Evolutionary conservation across 352 stramenopile genomes (phyloP), one percentile per base, ranked within the genome.

Genomic region (Phytopythium boreale): DNA sequence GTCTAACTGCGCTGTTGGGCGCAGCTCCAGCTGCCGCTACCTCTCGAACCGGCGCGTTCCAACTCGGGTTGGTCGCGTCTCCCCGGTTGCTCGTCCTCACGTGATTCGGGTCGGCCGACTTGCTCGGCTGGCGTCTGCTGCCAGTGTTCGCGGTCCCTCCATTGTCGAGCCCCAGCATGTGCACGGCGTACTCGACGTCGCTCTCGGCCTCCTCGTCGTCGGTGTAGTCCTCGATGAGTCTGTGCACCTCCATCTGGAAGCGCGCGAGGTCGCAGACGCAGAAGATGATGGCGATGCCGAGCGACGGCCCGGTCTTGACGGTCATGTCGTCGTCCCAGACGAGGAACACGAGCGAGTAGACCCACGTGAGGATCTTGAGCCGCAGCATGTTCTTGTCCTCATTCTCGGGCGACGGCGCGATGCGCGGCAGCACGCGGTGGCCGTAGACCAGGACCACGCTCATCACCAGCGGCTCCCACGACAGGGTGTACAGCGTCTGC

Each of bases 231-330:
- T 91, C 80, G 17, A 89, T 88, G 37, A 93, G 69, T 7, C 76
- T 53, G 37, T 83, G 76, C 73, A 91, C 75, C 56, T 93, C 84
- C 72, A 93, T 88, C 44, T 91, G 62, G 63, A 89, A 91, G 53
- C 84, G 84, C 31, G 75, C 75, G 2, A 93, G 36, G 67, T 93
- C 84, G n/a, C 79, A 74, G 9, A 90, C 53, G 17, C 68, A 86
- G 46, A 93, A 93, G 57, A 91, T 68, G n/a, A 83, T 78, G 1
- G 80, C 83, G 29, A 93, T 80, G 59, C 83, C 72, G 27, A 93
- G 71, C 34, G 73, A 82, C 15, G 84, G 84, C 0, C 84, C 84
- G 49, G 76, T 76, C 72, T 93, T 93, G 66, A 89, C 19, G 29
- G 67, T 60, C 84, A 93, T 93, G 68, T 88, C 80, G 24, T 79